Evolutionary conservation across 2,329 filamentous ascomycete genomes (phyloP), one percentile per base, ranked within the genome.

Genomic region (Paraphoma sp.): DNA sequence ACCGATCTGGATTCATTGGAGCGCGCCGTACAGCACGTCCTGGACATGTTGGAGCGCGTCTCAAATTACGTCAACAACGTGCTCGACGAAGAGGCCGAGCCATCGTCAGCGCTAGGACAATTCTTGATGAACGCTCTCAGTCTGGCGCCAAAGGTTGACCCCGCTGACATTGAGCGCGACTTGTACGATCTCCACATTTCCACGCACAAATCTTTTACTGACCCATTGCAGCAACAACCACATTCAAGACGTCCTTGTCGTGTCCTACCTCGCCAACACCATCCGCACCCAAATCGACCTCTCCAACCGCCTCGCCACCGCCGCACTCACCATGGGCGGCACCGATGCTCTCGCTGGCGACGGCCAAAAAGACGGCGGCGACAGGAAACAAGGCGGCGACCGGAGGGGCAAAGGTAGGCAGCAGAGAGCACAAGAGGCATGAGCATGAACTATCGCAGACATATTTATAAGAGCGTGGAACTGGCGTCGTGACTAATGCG

Each of bases 231-330:
- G 85, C 87, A 99, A 99, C 87, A 97, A 96, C 84, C 95, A 99
- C 83, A 93, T 99, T 79, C 95, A 99, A 83, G 95, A 99, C 78
- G 93, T 99, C 59, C 88, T 99, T 66, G 93, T 98, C 79, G 93
- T 99, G 71, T 96, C 93, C 67, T 99, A 99, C 83, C 86, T 99
- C 64, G 93, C 95, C 78, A 99, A 98, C 85, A 97, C 93, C 66
- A 97, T 98, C 81, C 92, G 94, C 79, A 98, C 94, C 68, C 95
- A 99, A 83, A 97, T 99, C 82, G 95, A 98, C 75, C 88, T 99
- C 57, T 96, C 93, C 64, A 96, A 98, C 85, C 88, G 94, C 63
- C 84, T 99, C 73, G 94, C 94, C 51, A 95, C 81, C 9, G 82
- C 82, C 8, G 80, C 81, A 3, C 76, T 83, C 45, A 83, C 81